phyloP scores from a whole-genome alignment of 768 basidiomycete genomes.

The Hemileccinum rubropunctum region DNA sequence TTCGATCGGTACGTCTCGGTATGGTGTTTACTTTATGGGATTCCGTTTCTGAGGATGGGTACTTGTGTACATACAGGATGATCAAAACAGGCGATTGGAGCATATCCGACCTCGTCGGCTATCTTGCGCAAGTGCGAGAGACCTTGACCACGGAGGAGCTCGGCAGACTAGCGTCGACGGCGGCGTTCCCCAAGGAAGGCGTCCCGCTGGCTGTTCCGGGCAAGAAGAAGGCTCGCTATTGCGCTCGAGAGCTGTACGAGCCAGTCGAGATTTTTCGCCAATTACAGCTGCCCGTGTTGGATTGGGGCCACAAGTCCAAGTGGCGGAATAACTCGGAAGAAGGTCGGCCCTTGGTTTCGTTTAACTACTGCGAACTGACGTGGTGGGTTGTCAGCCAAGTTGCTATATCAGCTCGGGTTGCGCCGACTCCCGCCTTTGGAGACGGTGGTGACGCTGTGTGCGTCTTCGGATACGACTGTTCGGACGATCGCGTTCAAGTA shows the following conservation, averaged over 20 bases:
- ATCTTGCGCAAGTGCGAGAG: too few relatives aligned
- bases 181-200: too few relatives aligned
- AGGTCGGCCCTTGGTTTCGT: constrained; percentile 48
- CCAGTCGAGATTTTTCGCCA: constrained; percentile 67
- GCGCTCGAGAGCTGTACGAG: constrained; percentile 77
- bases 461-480: constrained; percentile 48
- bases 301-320: constrained; percentile 60
- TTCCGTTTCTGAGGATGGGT: too few relatives aligned
- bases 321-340: constrained; percentile 82
- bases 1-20: too few relatives aligned
- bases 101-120: too few relatives aligned
- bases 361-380: not conserved
- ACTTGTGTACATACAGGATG: too few relatives aligned
- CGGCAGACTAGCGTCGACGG: too few relatives aligned
- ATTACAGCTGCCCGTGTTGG: constrained; percentile 73
- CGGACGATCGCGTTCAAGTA: constrained; percentile 68
- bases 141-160: too few relatives aligned
- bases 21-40: too few relatives aligned
- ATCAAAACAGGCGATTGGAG: too few relatives aligned
- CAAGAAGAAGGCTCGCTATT: constrained; percentile 42
- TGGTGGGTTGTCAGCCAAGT: constrained; percentile 59
- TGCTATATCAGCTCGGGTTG: constrained; percentile 70
- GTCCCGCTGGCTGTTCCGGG: too few relatives aligned
- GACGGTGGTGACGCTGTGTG: constrained; percentile 63
- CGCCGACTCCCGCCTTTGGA: constrained; percentile 65